Evolutionary conservation across 192 early-diverging fungal species (phyloP).

Genomic region (Chytriomyces hyalinus): DNA sequence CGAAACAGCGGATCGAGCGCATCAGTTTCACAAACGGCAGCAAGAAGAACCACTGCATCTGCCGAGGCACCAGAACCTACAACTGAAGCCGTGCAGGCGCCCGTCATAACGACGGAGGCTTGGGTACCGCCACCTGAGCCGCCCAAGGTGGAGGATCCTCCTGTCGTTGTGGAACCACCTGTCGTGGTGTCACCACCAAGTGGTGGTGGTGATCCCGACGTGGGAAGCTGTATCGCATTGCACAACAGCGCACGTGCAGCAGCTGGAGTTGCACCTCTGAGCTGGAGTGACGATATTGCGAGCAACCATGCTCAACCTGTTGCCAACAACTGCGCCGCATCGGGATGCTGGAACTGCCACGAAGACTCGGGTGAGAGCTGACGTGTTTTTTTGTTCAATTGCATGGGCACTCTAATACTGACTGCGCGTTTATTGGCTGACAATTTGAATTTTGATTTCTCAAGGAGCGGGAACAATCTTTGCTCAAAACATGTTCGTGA

Average conservation of each 20-base stretch:
- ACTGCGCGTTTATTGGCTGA: too few relatives aligned
- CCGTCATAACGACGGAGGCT: not conserved
- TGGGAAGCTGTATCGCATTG: not conserved
- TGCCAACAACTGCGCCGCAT: not conserved
- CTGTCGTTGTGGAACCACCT: not conserved
- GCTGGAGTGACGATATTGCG: conserved; percentile 15
- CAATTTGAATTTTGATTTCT: too few relatives aligned
- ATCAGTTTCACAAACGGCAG: not conserved
- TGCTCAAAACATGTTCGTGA: not conserved
- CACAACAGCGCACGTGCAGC: conserved; percentile 2
- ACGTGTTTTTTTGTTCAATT: too few relatives aligned
- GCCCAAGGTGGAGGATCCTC: not conserved
- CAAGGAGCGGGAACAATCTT: not conserved
- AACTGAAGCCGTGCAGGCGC: not conserved
- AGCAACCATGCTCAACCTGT: conserved; percentile 1
- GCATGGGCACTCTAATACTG: too few relatives aligned
- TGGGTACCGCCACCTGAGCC: not conserved
- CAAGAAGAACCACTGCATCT: not conserved
- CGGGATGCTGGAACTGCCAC: too few relatives aligned
- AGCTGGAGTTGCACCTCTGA: not conserved
- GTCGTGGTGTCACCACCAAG: not conserved
- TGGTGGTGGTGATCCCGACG: not conserved
- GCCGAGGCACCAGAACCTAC: not conserved
- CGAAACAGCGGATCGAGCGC: not conserved
- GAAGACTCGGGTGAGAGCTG: too few relatives aligned